phyloP scores from a whole-genome alignment of 2,329 filamentous ascomycete genomes.

The Stylonectria norvegica region DNA sequence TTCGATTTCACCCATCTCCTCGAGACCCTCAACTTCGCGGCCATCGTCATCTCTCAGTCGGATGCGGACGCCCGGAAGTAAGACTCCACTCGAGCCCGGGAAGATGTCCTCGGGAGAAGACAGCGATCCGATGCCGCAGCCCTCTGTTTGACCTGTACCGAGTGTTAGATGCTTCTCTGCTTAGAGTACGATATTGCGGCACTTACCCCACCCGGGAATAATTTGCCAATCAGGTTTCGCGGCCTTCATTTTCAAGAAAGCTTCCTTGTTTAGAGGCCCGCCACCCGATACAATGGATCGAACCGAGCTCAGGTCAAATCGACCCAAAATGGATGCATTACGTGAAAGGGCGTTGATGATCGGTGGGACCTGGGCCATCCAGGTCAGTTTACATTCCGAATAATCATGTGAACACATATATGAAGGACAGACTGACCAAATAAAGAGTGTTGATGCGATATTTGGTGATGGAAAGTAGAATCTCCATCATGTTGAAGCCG shows the following conservation, averaged over 20 bases:
- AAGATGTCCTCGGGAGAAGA: constrained; percentile 1
- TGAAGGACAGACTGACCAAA: constrained; percentile 1
- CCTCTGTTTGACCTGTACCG: constrained; percentile 3
- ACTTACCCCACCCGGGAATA: constrained; percentile 4
- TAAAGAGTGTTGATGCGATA: constrained; percentile 4
- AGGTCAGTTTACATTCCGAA: background rate
- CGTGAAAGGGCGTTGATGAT: constrained; percentile 3
- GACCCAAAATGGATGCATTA: constrained; percentile 2
- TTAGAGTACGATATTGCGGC: background rate
- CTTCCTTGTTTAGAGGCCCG: constrained; percentile 1
- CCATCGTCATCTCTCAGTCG: constrained; percentile 3
- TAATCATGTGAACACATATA: background rate
- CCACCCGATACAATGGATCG: constrained; percentile 2
- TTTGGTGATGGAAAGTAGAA: constrained; percentile 1
- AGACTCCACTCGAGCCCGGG: constrained; percentile 4
- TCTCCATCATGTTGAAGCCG: constrained; percentile 3
- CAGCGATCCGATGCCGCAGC: constrained; percentile 1
- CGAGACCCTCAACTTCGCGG: background rate
- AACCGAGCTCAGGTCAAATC: constrained; percentile 4
- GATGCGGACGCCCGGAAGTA: constrained; percentile 3
- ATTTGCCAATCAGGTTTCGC: constrained; percentile 1
- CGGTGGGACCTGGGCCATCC: background rate
- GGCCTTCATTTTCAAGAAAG: background rate
- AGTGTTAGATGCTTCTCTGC: background rate
- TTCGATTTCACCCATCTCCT: constrained; percentile 5